Base-by-base conservation (phyloP, 352 stramenopile species). In the Phytophthora hibernalis region DNA sequence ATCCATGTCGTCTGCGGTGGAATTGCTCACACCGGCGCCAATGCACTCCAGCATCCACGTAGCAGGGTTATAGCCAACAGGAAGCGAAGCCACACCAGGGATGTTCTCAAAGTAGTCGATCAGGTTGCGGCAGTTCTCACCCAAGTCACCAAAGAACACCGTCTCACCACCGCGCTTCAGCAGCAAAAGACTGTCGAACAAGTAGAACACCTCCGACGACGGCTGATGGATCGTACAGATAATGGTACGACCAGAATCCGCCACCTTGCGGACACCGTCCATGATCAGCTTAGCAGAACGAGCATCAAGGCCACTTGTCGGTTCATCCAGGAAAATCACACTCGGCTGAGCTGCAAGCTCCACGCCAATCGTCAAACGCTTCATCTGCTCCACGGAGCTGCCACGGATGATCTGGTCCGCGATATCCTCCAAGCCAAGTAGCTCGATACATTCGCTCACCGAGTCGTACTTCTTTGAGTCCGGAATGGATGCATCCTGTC, bases 251-350 rank as follows among this genome's bases (percentile, higher is more conserved):
- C 88, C 86, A 24, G 74, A 78, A 26, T 65, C 53, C 3, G 89
- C 88, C 43, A 97, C 80, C 60, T 95, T 93, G 28, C 92, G 85
- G 2, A 97, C 76, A 0, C 93, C 77, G 30, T 92, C 75, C 58
- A 97, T 89, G 28, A 97, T 65, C 30, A 91, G 70, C 50, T 95
- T 85, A 12, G 93, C 91, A 77, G 76, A 87, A 35, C 83, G 93
- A 10, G 80, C 83, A 57, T 98, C 93, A 5, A 98, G 58, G 10
- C 92, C 92, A 60, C 72, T 90, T 22, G 86, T 97, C 1, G 90
- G 90, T 59, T 97, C 88, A 59, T 97, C 91, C 33, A 90, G 55
- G 68, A 98, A 97, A 12, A 98, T 31, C 33, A 97, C 68, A 35
- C 76, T 83, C 35, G 91, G 85, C 33, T 90, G 87, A 2, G 85